Evolutionary conservation across 805 yeast species (phyloP), one percentile per base, ranked within the genome.

Genomic region (Hanseniaspora meyeri): DNA sequence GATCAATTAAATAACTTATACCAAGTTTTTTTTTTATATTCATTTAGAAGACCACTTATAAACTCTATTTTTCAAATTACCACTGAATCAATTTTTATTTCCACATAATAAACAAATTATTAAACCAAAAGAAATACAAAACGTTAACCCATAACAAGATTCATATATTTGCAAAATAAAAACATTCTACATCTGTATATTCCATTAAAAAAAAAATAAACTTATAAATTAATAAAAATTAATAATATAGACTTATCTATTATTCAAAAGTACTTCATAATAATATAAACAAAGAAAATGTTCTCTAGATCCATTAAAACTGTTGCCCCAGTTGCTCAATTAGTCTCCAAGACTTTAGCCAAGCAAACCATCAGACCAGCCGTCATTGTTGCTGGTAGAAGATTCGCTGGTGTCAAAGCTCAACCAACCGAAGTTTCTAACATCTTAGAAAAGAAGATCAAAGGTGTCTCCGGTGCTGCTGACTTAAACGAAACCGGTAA

Each of bases 391-490:
- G 80, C 84, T 65, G 81, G 80, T 69, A 83, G 89, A 72, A 83
- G 95, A 77, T 87, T 81, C 73, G 97, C 97, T 71, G 71, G 74
- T 59, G 90, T 93, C 65, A 93, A 93, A 83, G 93, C 97, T 71
- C 89, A 95, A 68, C 97, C 99, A 74, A 93, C 97, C 66, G 99
- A 93, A 80, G 98, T 93, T 65, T 90, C 98, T 66, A 88, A 97
- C 60, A 93, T 93, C 78, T 83, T 93, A 72, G 98, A 93, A 81
- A 96, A 93, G 77, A 89, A 95, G 79, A 93, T 93, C 80, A 90
- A 96, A 81, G 98, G 98, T 78, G 95, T 91, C 69, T 83, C 96
- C 63, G 93, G 88, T 70, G 97, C 91, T 77, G 87, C 96, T 69
- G 83, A 87, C 85, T 84, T 93, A 72, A 88, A 93, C 77, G 98